These are phyloP conservation scores for Trichoderma asperellum DNA, from an alignment of 2,329 filamentous ascomycete genomes.

Conservation along the genomic window DNA sequence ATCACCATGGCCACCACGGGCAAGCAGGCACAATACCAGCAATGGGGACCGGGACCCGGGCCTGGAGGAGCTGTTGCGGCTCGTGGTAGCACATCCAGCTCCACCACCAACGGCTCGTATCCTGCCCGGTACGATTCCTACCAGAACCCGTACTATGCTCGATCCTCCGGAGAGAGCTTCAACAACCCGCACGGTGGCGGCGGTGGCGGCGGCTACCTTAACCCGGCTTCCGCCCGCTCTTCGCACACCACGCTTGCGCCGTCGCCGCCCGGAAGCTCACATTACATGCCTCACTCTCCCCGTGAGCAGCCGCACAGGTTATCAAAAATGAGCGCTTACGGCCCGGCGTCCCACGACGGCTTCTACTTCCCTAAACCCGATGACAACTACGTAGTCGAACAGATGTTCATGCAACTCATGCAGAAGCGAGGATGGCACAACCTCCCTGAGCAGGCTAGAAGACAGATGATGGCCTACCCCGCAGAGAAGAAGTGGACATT, in stretches of 20 bases:
- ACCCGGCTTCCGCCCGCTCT: slow-evolving; percentile 38
- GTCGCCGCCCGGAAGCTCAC: slow-evolving; percentile 34
- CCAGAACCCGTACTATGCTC: slow-evolving; percentile 56
- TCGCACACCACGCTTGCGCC: slow-evolving; percentile 48
- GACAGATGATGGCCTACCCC: slow-evolving; percentile 96
- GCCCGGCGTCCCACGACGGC: slow-evolving; percentile 49
- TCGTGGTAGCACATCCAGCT: slow-evolving; percentile 59
- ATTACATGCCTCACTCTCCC: slow-evolving; percentile 52
- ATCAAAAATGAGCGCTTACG: slow-evolving; percentile 53
- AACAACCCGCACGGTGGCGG: slow-evolving; percentile 52
- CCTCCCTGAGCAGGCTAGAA: slow-evolving; percentile 87
- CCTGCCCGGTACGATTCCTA: slow-evolving; percentile 68
- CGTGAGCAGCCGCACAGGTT: slow-evolving; percentile 63
- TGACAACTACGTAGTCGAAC: slow-evolving; percentile 82
- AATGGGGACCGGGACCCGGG: slow-evolving; percentile 61
- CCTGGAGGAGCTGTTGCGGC: slow-evolving; percentile 28
- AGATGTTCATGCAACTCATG: slow-evolving; percentile 93
- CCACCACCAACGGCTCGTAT: slow-evolving; percentile 54
- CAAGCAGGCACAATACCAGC: slow-evolving; percentile 74
- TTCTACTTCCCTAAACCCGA: slow-evolving; percentile 72
- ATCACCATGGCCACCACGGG: slow-evolving; percentile 73
- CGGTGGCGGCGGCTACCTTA: slow-evolving; percentile 46
- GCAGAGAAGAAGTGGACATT: slow-evolving; percentile 97
- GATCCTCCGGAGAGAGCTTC: slow-evolving; percentile 58
- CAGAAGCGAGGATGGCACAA: slow-evolving; percentile 98